Evolutionary conservation across 2,329 filamentous ascomycete species (phyloP).

Genomic region (Aspergillus japonicus): DNA sequence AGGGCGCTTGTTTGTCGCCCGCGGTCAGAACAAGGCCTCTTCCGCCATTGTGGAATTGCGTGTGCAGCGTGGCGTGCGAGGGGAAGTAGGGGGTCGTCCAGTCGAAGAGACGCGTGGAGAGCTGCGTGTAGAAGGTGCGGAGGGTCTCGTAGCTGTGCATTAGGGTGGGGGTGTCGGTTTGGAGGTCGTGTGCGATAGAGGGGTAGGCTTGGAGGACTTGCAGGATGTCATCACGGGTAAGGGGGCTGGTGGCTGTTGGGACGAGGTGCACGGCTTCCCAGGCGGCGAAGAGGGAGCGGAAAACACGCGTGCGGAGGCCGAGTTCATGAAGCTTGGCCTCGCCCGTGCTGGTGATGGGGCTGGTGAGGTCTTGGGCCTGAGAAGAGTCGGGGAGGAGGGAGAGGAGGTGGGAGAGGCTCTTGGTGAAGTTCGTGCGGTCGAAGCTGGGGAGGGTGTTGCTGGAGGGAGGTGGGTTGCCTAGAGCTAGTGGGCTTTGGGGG

Average conservation of each 20-base stretch:
- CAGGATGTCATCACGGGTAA: constrained; percentile 43
- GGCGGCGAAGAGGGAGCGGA: constrained; percentile 40
- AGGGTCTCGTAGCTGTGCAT: constrained; percentile 46
- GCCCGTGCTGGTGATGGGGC: constrained; percentile 41
- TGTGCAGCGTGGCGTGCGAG: constrained; percentile 43
- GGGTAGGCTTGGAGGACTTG: constrained; percentile 36
- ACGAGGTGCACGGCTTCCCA: constrained; percentile 29
- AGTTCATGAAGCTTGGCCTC: constrained; percentile 42
- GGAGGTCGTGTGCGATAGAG: constrained; percentile 13
- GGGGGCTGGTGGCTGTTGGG: constrained; percentile 18
- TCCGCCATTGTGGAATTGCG: constrained; percentile 43
- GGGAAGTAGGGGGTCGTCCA: constrained; percentile 43
- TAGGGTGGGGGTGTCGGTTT: constrained; percentile 23
- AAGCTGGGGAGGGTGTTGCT: too few species aligned
- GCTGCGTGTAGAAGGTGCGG: constrained; percentile 41
- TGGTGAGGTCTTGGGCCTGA: constrained; percentile 29
- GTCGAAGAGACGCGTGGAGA: constrained; percentile 36
- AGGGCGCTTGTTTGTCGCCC: constrained; percentile 45
- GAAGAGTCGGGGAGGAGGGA: constrained; percentile 7
- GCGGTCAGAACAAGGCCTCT: constrained; percentile 49
- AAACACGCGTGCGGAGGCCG: constrained; percentile 42
- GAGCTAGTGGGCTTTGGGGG: too few species aligned
- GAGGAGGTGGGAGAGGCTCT: not conserved
- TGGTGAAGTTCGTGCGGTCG: too few species aligned
- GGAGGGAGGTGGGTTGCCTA: too few species aligned